Evolutionary conservation across 768 basidiomycete genomes (phyloP).

Genomic region (Termitomyces sp.): DNA sequence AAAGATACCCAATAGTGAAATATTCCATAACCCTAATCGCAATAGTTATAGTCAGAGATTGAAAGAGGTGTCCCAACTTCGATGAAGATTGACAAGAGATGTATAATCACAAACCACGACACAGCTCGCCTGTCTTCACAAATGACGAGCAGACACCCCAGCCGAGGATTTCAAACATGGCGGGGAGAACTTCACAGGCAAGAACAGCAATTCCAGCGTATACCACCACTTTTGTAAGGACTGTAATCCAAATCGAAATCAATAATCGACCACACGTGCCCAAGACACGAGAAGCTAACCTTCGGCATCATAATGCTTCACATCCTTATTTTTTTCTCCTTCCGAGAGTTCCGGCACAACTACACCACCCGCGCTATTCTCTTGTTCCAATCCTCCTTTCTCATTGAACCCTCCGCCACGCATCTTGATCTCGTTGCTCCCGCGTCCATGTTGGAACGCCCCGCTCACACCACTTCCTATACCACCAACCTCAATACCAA

Average conservation of each 20-base stretch:
- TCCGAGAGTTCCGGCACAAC: conserved; percentile 6
- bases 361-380: background rate
- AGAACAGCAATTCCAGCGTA: conserved; percentile 84
- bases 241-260: conserved; percentile 32
- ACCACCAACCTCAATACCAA: conserved; percentile 42
- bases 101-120: background rate
- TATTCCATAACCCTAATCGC: background rate
- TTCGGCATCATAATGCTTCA: conserved; percentile 84
- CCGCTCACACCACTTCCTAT: conserved; percentile 33
- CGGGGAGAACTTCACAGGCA: conserved; percentile 58
- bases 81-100: background rate
- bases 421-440: conserved; percentile 64
- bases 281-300: conserved; percentile 43
- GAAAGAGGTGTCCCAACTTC: background rate
- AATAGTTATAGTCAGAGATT: background rate
- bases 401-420: conserved; percentile 30
- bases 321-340: conserved; percentile 25
- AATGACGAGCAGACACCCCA: conserved; percentile 55
- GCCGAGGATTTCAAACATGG: conserved; percentile 64
- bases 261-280: background rate
- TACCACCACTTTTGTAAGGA: conserved; percentile 86
- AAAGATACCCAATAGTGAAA: background rate
- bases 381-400: conserved; percentile 12
- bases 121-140: background rate
- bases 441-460: conserved; percentile 14